Conservation (phyloP, 2,329 filamentous ascomycete genomes). For the Mycocentrospora acerina region DNA sequence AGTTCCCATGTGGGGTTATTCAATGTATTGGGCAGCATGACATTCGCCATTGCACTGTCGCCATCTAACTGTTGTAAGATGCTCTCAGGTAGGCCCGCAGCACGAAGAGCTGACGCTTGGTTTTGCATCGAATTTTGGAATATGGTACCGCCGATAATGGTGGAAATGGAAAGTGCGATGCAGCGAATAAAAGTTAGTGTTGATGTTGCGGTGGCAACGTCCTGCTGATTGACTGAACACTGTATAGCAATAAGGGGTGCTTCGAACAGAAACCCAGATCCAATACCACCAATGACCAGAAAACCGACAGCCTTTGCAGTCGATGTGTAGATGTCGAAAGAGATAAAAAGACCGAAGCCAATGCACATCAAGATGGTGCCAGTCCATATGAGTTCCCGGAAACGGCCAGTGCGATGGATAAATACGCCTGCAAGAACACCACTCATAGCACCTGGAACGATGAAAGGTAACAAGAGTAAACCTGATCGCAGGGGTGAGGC, state of each 20-base stretch:
- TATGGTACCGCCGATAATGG: conserved; percentile 54
- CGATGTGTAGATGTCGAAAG: conserved; percentile 28
- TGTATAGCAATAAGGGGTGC: conserved; percentile 60
- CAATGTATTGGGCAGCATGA: conserved; percentile 56
- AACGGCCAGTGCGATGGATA: conserved; percentile 49
- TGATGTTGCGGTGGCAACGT: conserved; percentile 55
- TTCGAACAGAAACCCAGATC: conserved; percentile 56
- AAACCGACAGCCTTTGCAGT: conserved; percentile 47
- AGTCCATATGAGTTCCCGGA: conserved; percentile 41
- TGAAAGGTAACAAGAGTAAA: conserved; percentile 64
- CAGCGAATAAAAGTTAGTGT: conserved; percentile 53
- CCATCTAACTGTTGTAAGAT: conserved; percentile 57
- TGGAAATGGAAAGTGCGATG: conserved; percentile 49
- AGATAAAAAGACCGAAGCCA: conserved; percentile 40
- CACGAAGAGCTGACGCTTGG: conserved; percentile 49
- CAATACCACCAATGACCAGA: conserved; percentile 54
- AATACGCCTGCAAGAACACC: conserved; percentile 51
- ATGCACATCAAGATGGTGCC: conserved; percentile 35
- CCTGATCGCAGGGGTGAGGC: conserved; percentile 62
- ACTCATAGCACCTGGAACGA: conserved; percentile 45
- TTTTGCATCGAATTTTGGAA: conserved; percentile 63
- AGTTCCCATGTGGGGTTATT: conserved; percentile 46
- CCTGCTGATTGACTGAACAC: conserved; percentile 52
- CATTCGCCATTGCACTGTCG: conserved; percentile 60
- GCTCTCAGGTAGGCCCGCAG: conserved; percentile 52